phyloP scores from a whole-genome alignment of 805 yeast genomes.

The Wickerhamiella spandovensis region DNA sequence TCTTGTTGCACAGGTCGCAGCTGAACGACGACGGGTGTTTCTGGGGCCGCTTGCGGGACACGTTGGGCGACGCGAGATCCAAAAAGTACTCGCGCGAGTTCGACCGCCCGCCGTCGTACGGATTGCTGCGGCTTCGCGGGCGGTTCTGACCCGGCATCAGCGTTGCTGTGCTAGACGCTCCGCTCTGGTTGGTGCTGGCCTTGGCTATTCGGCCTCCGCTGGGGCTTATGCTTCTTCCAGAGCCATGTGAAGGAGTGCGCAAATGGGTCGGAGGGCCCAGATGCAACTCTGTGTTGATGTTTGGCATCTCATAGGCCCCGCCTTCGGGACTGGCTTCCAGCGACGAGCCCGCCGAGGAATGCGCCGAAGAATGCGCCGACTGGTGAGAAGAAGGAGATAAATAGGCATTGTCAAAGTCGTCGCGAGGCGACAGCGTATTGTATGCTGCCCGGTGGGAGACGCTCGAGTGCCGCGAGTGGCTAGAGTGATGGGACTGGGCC shows the following conservation, averaged over 20 bases:
- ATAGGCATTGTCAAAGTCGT: neutral
- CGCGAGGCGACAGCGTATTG: neutral
- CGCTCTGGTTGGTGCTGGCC: neutral
- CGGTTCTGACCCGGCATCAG: neutral
- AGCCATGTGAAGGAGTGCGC: neutral
- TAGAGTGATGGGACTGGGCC: neutral
- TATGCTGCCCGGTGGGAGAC: neutral
- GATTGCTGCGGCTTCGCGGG: neutral
- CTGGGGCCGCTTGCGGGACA: constrained; percentile 40
- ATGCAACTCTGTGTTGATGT: neutral
- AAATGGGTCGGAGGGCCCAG: neutral
- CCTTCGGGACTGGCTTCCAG: neutral
- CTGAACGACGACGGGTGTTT: constrained; percentile 60
- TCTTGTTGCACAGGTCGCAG: constrained; percentile 74
- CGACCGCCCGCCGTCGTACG: constrained; percentile 6
- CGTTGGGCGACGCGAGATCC: constrained; percentile 47
- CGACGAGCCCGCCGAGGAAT: neutral
- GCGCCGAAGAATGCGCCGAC: neutral
- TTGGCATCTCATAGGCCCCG: neutral
- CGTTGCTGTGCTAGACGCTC: neutral
- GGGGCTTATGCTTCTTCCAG: neutral
- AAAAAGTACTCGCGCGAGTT: constrained; percentile 27
- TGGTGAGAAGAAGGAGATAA: neutral
- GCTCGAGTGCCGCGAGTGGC: neutral
- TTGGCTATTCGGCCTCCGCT: neutral